A percentile compares a stretch with the other conserved stretches of the same genome.
Conservation (phyloP, 192 early-diverging fungal genomes). For the Haplosporangium gracile region DNA sequence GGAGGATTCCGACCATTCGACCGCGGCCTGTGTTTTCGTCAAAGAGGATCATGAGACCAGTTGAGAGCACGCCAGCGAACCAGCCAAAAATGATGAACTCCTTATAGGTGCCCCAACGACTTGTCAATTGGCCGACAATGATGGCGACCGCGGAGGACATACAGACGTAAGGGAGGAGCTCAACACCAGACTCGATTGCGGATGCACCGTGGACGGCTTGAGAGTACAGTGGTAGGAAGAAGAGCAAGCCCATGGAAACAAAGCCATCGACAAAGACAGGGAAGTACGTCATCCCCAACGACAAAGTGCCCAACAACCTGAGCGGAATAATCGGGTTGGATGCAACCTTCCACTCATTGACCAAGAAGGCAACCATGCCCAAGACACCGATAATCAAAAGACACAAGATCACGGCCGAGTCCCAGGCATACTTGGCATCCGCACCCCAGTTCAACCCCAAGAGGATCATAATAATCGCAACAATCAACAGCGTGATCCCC, state of each 20-base stretch:
- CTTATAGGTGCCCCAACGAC: conserved; percentile 17
- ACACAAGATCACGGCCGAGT: conserved; percentile 63
- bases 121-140: neutral
- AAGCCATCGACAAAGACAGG: conserved; percentile 69
- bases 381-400: conserved; percentile 65
- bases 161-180: conserved; percentile 75
- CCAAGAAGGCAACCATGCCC: conserved; percentile 52
- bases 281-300: conserved; percentile 67
- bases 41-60: conserved; percentile 24
- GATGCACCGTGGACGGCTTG: conserved; percentile 78
- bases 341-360: conserved; percentile 78
- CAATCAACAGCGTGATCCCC: conserved; percentile 68
- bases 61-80: neutral
- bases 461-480: conserved; percentile 65
- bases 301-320: conserved; percentile 71
- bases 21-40: conserved; percentile 26
- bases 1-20: conserved; percentile 8
- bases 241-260: conserved; percentile 69
- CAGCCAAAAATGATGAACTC: conserved; percentile 18
- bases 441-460: conserved; percentile 77
- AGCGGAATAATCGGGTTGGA: conserved; percentile 79
- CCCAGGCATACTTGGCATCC: conserved; percentile 70
- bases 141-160: conserved; percentile 5
- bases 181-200: conserved; percentile 78
- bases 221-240: conserved; percentile 84